Evolutionary conservation across 768 basidiomycete species (phyloP), one percentile per base, ranked within the genome.

Genomic region (Boletus vinaceobasis): DNA sequence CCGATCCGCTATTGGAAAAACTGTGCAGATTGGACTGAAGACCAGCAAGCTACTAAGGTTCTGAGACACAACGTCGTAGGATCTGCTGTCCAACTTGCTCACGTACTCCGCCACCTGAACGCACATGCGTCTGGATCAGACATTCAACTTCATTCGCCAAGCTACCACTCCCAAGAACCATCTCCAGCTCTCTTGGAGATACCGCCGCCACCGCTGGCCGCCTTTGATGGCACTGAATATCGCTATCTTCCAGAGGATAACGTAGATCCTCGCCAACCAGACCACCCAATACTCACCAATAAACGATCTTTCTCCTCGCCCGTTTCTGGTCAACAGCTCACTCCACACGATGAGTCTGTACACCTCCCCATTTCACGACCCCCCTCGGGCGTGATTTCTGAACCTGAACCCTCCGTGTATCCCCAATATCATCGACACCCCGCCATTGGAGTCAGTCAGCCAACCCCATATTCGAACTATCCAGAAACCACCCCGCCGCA

Each of bases 11-110:
- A 74, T 13, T 91, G 89, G 89, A 82, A 81, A 59, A 71, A 74
- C 29, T 86, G 85, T 63, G 71, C 76, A 9, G 89, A 91, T 65
- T 91, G 88, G 88, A 91, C 89, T 0, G 86, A 90, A 65, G 82
- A 77, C 47, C 77, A 77, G 43, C 87, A 90, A 64, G 89, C 87
- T 3, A 80, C 82, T 8, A 76, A 75, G 9, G 76, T 86, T 15
- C 67, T 89, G 52, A 79, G 78, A 43, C 89, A 91, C 61, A 77
- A 82, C 45, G 74, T 91, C 40, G 73, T 82, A 38, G 89, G 88
- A 29, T 79, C 85, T 27, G 79, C 83, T 2, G 75, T 77, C 27
- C 84, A 87, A 55, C 75, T 89, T 8, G 73, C 75, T 36, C 80
- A 82, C 53, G 72, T 87, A 45, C 70, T 86, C 27, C 76, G 75